Conservation (phyloP, 2,329 filamentous ascomycete genomes). For the Ophiostoma tasmaniense region DNA sequence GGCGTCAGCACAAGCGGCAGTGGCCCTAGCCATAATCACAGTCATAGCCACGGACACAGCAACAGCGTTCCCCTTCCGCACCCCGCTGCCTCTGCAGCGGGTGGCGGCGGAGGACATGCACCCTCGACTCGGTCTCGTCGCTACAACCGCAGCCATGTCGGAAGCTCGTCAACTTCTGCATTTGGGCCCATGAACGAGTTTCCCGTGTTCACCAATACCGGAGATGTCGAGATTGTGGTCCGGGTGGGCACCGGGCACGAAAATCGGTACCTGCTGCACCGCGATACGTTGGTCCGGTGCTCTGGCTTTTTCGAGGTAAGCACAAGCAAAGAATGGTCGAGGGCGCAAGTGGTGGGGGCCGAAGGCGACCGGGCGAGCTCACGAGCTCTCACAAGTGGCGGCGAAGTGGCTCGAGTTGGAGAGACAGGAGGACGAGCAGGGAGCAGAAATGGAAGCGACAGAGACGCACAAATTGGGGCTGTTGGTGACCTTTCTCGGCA, state of each 20-base stretch:
- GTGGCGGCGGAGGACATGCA: neutral
- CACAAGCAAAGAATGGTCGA: slow-evolving; percentile 70
- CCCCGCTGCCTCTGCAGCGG: slow-evolving; percentile 13
- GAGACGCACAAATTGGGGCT: slow-evolving; percentile 39
- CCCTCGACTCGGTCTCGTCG: slow-evolving; percentile 30
- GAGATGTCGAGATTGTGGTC: slow-evolving; percentile 86
- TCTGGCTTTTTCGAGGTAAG: slow-evolving; percentile 90
- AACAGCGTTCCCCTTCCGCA: slow-evolving; percentile 21
- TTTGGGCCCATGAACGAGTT: slow-evolving; percentile 81
- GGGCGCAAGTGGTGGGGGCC: slow-evolving; percentile 26
- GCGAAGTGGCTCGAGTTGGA: slow-evolving; percentile 47
- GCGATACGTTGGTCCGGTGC: slow-evolving; percentile 77
- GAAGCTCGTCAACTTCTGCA: slow-evolving; percentile 38
- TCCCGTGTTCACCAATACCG: slow-evolving; percentile 79
- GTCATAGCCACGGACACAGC: slow-evolving; percentile 16
- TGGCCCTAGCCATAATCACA: slow-evolving; percentile 1
- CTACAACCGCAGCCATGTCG: slow-evolving; percentile 73
- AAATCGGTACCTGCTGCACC: slow-evolving; percentile 79
- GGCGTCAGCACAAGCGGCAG: slow-evolving; percentile 15
- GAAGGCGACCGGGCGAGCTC: neutral
- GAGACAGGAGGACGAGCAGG: slow-evolving; percentile 33
- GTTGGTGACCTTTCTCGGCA: neutral
- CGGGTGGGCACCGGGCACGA: slow-evolving; percentile 57
- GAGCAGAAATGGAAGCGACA: slow-evolving; percentile 28
- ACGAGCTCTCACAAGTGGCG: slow-evolving; percentile 17